These are phyloP conservation scores for Eutrema japonicum DNA, from an alignment of 345 rosid genomes.

Conservation along the genomic window DNA sequence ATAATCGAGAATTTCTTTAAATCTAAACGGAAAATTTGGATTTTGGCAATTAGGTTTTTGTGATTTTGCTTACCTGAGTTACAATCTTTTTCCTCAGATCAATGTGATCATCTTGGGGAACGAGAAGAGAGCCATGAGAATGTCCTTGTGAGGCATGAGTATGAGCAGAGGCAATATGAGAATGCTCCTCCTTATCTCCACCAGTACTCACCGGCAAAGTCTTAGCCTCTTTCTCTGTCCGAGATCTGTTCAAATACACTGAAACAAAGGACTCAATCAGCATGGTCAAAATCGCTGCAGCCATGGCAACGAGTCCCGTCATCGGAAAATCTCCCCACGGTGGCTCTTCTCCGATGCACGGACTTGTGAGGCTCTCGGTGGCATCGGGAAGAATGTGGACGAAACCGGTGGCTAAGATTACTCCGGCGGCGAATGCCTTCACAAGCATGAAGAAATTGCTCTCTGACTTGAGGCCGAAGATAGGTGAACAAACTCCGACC, in stretches of 20 bases:
- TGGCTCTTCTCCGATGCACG: slow-evolving; percentile 47
- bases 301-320: slow-evolving; percentile 65
- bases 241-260: slow-evolving; percentile 49
- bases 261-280: slow-evolving; percentile 64
- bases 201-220: slow-evolving; percentile 30
- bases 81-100: slow-evolving; percentile 48
- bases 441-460: slow-evolving; percentile 61
- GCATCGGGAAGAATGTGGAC: slow-evolving; percentile 71
- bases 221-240: slow-evolving; percentile 34
- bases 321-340: slow-evolving; percentile 67
- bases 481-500: slow-evolving; percentile 58
- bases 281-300: slow-evolving; percentile 56
- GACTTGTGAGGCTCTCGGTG: slow-evolving; percentile 56
- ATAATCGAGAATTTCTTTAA: background rate
- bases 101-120: slow-evolving; percentile 27
- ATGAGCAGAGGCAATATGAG: slow-evolving; percentile 53
- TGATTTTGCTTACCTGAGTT: slow-evolving; percentile 39
- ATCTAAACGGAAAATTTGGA: background rate
- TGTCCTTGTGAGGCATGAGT: slow-evolving; percentile 66
- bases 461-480: slow-evolving; percentile 58
- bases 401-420: slow-evolving; percentile 68
- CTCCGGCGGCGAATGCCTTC: slow-evolving; percentile 72
- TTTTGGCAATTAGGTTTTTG: background rate
- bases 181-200: slow-evolving; percentile 22
- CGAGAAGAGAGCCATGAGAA: slow-evolving; percentile 55